Percentiles rank a stretch among this genome's conserved stretches.
Evolutionary conservation across 139 green algal species (phyloP).

Genomic region (Dunaliella primolecta): DNA sequence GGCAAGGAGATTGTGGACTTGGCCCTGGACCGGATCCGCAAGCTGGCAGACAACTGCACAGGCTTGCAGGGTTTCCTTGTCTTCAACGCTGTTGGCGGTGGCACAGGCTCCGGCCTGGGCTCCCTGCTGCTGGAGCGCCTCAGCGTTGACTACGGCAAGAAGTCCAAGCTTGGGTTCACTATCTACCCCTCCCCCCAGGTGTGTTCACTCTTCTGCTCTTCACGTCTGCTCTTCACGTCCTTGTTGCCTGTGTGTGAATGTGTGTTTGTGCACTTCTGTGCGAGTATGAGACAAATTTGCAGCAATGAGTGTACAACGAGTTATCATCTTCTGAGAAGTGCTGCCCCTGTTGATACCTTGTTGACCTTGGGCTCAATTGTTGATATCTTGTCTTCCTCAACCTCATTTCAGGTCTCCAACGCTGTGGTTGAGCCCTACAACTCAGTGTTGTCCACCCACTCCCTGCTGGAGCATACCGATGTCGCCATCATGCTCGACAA

Average conservation of each 20-base stretch:
- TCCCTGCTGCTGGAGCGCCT: slow-evolving; percentile 94
- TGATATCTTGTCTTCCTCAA: not conserved
- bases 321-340: no score
- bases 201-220: not conserved
- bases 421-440: slow-evolving; percentile 97
- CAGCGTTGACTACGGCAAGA: slow-evolving; percentile 99
- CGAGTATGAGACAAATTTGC: no score
- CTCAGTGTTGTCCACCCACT: slow-evolving; percentile 95
- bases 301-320: no score
- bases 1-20: slow-evolving; percentile 97
- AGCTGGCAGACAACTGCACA: slow-evolving; percentile 95
- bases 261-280: no score
- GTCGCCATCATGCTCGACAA: slow-evolving; percentile 97
- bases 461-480: slow-evolving; percentile 96
- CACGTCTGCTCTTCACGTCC: no score
- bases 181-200: slow-evolving; percentile 87
- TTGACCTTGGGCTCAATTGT: no score
- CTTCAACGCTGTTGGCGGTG: slow-evolving; percentile 93
- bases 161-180: slow-evolving; percentile 98
- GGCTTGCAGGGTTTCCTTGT: slow-evolving; percentile 95
- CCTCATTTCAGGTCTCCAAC: slow-evolving; percentile 73
- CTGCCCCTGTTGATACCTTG: no score
- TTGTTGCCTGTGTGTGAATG: no score
- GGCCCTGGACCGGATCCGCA: slow-evolving; percentile 90
- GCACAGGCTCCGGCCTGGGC: slow-evolving; percentile 91